Conservation (phyloP, 1,284 basidiomycete species). For the Gymnopus androsaceus region DNA sequence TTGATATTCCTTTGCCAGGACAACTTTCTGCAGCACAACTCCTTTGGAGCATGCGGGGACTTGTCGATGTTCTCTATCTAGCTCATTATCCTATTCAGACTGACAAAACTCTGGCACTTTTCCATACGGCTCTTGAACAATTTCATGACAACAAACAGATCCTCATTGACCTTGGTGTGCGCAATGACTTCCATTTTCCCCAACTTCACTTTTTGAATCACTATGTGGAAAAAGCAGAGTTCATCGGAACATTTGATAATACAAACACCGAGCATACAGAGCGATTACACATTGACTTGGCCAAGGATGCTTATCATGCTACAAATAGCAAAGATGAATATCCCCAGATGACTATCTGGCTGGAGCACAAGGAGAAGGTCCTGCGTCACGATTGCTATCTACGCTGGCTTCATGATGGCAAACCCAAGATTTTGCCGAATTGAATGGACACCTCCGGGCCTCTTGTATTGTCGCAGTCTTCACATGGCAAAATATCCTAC, state of each 20-base stretch:
- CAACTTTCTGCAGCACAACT: constrained; percentile 5
- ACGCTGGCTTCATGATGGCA: constrained; percentile 20
- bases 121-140: constrained; percentile 22
- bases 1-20: constrained; percentile 16
- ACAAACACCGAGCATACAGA: background rate
- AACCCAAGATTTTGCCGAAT: background rate
- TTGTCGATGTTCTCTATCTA: constrained; percentile 30
- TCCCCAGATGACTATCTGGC: constrained; percentile 35
- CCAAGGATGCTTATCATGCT: background rate
- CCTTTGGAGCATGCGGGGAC: constrained; percentile 19
- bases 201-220: constrained; percentile 6
- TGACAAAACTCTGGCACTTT: constrained; percentile 21
- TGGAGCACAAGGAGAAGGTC: constrained; percentile 29
- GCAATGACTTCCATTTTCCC: background rate
- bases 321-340: background rate
- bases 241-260: background rate
- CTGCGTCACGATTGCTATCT: constrained; percentile 24
- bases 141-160: constrained; percentile 28
- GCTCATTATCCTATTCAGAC: constrained; percentile 30
- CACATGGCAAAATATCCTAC: constrained; percentile 28
- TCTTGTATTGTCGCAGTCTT: constrained; percentile 12
- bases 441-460: constrained; percentile 16
- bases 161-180: background rate
- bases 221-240: background rate
- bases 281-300: background rate